Base-by-base conservation (phyloP, 306 rosid species). In the Purshia tridentata region DNA sequence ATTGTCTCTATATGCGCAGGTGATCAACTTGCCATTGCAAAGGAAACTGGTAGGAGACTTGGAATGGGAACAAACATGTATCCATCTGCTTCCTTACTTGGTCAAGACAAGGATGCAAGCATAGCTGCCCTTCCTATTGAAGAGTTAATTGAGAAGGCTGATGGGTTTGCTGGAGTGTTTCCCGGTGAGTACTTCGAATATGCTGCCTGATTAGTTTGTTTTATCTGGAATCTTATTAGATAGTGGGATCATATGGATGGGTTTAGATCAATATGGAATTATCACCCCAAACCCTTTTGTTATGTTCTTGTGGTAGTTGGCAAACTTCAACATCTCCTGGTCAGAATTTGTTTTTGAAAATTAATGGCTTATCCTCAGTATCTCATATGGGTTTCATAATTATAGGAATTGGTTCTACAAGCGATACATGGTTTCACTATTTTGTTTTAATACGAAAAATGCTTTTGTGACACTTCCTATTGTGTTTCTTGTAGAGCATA, bases 11-110 rank as follows among this genome's bases (percentile, higher is more conserved):
- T 0, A 6, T 68, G 42, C 72, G 58, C 49, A 94, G 98, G 98
- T 58, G 99, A 94, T 82, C 99, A 94, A 80, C 99, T 94, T 77
- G 99, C 99, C 81, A 94, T 94, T 12, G 99, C 90, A 16, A 94
- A 94, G 87, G 99, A 94, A 72, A 94, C 99, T 41, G 99, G 99
- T 6, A 77, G 99, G 53, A 89, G 99, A 75, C 99, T 94, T 47
- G 99, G 99, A 53, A 94, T 94, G 99, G 99, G 99, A 80, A 88
- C 99, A 69, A 94, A 94, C 81, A 94, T 94, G 99, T 94, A 94
- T 42, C 99, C 99, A 9, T 91, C 97, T 77, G 82, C 97, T 80
- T 78, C 99, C 57, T 89, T 94, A 82, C 96, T 94, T 45, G 99
- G 99, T 40, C 95, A 94, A 73, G 70, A 89, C 95, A 91, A 88